phyloP scores from a whole-genome alignment of 768 basidiomycete genomes.

The Zangia roseola region DNA sequence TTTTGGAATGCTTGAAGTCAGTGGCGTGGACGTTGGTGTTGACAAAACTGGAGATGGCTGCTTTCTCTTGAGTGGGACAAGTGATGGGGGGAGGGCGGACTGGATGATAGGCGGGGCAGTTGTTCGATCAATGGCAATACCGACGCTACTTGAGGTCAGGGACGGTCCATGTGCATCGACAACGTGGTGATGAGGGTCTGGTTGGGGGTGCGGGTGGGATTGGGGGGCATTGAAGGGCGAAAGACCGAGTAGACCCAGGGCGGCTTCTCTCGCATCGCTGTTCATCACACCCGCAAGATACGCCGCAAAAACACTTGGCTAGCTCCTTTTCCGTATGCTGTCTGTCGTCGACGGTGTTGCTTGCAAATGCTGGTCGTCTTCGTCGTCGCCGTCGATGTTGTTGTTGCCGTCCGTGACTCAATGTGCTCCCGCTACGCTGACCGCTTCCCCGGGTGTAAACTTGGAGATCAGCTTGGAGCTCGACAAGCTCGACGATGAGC shows the following conservation, averaged over 20 bases:
- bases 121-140: constrained; percentile 26
- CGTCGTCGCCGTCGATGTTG: constrained; percentile 11
- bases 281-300: constrained; percentile 35
- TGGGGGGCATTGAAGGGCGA: constrained; percentile 36
- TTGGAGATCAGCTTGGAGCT: constrained; percentile 8
- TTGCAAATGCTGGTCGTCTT: constrained; percentile 16
- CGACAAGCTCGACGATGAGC: constrained; percentile 20
- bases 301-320: constrained; percentile 6
- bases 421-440: constrained; percentile 3
- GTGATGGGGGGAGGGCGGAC: constrained; percentile 21
- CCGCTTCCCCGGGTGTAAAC: neutral
- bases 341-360: constrained; percentile 14
- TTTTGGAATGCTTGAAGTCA: neutral
- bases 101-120: constrained; percentile 21
- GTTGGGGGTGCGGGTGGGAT: constrained; percentile 26
- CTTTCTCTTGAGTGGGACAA: constrained; percentile 45
- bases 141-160: constrained; percentile 23
- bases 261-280: constrained; percentile 59
- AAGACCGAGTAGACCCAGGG: constrained; percentile 55
- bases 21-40: constrained; percentile 8
- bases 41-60: constrained; percentile 26
- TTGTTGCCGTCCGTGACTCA: neutral
- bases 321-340: constrained; percentile 4
- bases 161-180: constrained; percentile 25
- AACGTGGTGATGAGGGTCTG: constrained; percentile 26